Percentiles rank a stretch among this genome's conserved stretches.
Conservation (phyloP, 129 eudicot species). For the Chrysanthemum lavandulifolium region DNA sequence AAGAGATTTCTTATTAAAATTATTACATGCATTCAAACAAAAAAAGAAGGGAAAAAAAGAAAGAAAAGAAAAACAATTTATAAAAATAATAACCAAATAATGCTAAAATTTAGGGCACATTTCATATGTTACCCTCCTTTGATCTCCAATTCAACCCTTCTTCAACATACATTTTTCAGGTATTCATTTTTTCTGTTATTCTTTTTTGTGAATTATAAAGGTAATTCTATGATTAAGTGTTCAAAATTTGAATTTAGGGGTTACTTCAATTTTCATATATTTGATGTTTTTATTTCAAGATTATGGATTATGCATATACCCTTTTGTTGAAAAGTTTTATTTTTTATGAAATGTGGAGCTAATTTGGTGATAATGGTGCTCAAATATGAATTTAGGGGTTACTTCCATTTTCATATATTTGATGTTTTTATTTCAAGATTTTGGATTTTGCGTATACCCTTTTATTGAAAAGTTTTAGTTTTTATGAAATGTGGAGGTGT, state of each 20-base stretch:
- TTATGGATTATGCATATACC: neutral
- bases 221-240: neutral
- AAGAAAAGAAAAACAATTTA: neutral
- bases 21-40: too few relatives aligned
- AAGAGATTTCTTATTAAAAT: too few relatives aligned
- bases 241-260: neutral
- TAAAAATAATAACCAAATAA: neutral
- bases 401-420: neutral
- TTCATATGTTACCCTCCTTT: conserved; percentile 10
- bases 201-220: neutral
- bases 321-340: too few relatives aligned
- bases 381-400: too few relatives aligned
- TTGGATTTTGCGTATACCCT: neutral
- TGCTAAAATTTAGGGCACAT: conserved; percentile 20
- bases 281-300: neutral
- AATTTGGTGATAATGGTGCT: too few relatives aligned
- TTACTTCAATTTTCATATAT: neutral
- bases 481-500: too few relatives aligned
- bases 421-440: neutral
- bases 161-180: conserved; percentile 42
- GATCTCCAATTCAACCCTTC: conserved; percentile 38
- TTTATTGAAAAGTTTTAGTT: too few relatives aligned
- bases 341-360: too few relatives aligned
- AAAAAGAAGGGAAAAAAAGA: too few relatives aligned
- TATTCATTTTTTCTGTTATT: conserved; percentile 12